These are phyloP conservation scores for Bathelium albidoporum DNA, from an alignment of 495 filamentous ascomycete genomes.

Conservation along the genomic window DNA sequence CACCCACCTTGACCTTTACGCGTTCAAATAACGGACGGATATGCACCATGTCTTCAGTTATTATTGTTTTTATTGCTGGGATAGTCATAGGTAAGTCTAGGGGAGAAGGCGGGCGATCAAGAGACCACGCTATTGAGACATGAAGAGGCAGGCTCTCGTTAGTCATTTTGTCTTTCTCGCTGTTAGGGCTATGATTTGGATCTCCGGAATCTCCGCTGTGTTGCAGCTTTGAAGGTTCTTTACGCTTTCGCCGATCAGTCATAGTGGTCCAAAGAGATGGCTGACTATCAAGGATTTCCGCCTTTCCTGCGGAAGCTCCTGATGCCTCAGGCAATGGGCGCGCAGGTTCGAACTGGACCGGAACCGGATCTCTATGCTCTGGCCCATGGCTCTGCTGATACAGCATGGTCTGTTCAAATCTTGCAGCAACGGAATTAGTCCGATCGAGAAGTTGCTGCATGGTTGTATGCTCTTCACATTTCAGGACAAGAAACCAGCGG, in stretches of 20 bases:
- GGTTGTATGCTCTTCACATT: constrained; percentile 38
- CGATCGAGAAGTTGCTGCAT: constrained; percentile 53
- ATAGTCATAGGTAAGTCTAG: neutral
- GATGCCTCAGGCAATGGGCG: neutral
- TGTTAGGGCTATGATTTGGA: neutral
- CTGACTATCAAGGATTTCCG: neutral
- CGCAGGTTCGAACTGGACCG: neutral
- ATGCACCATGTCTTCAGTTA: neutral
- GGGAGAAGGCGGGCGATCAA: neutral
- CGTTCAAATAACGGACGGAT: neutral
- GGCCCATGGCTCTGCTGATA: constrained; percentile 34
- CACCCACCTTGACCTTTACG: neutral
- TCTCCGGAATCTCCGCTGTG: neutral
- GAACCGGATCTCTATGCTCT: neutral
- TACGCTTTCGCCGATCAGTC: neutral
- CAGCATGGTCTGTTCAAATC: constrained; percentile 60
- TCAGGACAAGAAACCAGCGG: constrained; percentile 79
- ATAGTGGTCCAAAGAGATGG: neutral
- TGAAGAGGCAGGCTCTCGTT: neutral
- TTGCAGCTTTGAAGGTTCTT: neutral
- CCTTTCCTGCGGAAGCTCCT: neutral
- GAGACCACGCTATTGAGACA: neutral
- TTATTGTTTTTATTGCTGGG: neutral
- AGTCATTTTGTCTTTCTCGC: neutral
- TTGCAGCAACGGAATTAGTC: constrained; percentile 51